Evolutionary conservation across 2,329 filamentous ascomycete genomes (phyloP).

Genomic region (Iodosphaeria phyllophila): DNA sequence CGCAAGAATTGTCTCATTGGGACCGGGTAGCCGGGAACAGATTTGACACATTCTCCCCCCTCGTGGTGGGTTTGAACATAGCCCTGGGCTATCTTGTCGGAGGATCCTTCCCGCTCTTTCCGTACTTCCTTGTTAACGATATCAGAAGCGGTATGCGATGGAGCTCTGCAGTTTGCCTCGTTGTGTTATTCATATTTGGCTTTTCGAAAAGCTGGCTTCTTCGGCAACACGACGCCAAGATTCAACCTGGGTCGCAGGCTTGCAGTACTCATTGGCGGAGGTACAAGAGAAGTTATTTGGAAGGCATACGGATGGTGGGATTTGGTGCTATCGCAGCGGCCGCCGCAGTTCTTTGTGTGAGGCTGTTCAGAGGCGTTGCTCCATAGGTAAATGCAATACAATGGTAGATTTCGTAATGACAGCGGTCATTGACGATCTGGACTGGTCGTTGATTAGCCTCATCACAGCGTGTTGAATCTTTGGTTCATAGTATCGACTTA

Average conservation of each 20-base stretch:
- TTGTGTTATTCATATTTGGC: constrained; percentile 44
- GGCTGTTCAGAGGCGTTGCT: constrained; percentile 19
- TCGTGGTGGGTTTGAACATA: constrained; percentile 43
- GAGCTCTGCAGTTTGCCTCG: constrained; percentile 39
- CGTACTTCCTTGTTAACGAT: constrained; percentile 40
- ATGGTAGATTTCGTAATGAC: too few relatives aligned
- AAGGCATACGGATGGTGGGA: constrained; percentile 35
- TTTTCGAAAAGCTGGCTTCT: constrained; percentile 38
- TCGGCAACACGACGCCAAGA: constrained; percentile 1
- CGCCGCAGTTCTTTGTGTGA: constrained; percentile 33
- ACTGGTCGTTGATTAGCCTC: too few relatives aligned
- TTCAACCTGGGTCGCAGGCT: constrained; percentile 3
- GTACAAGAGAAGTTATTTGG: constrained; percentile 17
- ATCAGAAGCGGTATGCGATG: constrained; percentile 33
- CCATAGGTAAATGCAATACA: too few relatives aligned
- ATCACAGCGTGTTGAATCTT: too few relatives aligned
- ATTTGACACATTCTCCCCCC: constrained; percentile 18
- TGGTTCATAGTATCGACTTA: too few relatives aligned
- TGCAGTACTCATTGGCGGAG: constrained; percentile 16
- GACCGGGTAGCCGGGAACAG: constrained; percentile 16
- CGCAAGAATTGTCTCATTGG: constrained; percentile 7
- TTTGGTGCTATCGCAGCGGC: constrained; percentile 37
- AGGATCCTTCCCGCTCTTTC: constrained; percentile 50
- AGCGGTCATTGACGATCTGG: too few relatives aligned
- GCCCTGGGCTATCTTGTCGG: constrained; percentile 52